Evolutionary conservation across 1,284 basidiomycete species (phyloP).

Genomic region (Cutaneotrichosporon curvatum): DNA sequence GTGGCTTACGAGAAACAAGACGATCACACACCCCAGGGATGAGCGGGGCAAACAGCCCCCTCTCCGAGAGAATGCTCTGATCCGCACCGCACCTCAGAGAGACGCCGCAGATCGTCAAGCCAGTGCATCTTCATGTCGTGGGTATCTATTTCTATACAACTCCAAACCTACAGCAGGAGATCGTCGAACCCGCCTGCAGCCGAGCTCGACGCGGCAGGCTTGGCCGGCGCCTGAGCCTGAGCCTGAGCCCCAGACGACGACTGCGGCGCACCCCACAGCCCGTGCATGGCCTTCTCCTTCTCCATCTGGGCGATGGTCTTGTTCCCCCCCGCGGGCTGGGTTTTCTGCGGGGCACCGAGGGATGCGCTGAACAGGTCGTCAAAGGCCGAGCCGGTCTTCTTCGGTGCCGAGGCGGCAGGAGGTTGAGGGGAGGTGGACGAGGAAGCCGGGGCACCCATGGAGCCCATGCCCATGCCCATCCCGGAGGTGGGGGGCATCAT

Average conservation of each 20-base stretch:
- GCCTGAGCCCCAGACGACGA: neutral
- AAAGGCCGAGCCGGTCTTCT: slow-evolving; percentile 49
- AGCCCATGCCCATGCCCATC: slow-evolving; percentile 4
- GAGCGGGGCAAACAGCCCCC: too few species aligned
- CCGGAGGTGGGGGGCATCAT: slow-evolving; percentile 7
- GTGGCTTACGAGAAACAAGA: too few species aligned
- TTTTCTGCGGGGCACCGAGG: slow-evolving; percentile 45
- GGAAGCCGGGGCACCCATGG: slow-evolving; percentile 9
- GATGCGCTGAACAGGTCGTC: slow-evolving; percentile 88
- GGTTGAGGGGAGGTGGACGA: slow-evolving; percentile 8
- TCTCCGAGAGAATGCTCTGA: too few species aligned
- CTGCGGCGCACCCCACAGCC: slow-evolving; percentile 56
- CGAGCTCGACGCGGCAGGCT: neutral
- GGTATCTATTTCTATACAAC: neutral
- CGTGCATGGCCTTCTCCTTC: slow-evolving; percentile 70
- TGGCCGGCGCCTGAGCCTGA: neutral
- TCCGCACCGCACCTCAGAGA: too few species aligned
- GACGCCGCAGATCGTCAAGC: too few species aligned
- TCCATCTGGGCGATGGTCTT: slow-evolving; percentile 83
- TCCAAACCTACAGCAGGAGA: neutral
- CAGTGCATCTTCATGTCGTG: too few species aligned
- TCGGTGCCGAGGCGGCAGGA: slow-evolving; percentile 5
- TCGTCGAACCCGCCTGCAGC: neutral
- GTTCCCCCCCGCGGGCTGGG: slow-evolving; percentile 22
- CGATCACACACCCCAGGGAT: too few species aligned